phyloP scores from a whole-genome alignment of 345 rosid species.

The Eucalyptus sp. region DNA sequence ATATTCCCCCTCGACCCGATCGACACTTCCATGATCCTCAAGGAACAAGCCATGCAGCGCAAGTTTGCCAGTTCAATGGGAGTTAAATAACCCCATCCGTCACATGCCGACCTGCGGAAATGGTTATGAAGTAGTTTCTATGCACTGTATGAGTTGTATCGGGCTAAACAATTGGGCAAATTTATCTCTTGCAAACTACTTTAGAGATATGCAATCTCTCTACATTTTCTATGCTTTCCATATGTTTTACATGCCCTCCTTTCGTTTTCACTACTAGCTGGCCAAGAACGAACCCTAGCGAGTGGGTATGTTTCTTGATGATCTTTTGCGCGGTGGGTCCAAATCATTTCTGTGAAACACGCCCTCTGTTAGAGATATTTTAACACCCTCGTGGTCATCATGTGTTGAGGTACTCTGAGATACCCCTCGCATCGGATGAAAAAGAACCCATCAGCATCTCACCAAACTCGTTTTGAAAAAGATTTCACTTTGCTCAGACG shows the following conservation, averaged over 20 bases:
- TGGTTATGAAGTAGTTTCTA: not conserved
- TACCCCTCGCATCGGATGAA: not conserved
- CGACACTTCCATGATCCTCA: not conserved
- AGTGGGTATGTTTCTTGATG: not conserved
- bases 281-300: not conserved
- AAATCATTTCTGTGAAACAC: not conserved
- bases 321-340: not conserved
- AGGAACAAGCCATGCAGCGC: conserved; percentile 2
- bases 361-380: not conserved
- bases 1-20: not conserved
- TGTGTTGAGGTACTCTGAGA: not conserved
- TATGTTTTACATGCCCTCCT: not conserved
- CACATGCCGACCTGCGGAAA: not conserved
- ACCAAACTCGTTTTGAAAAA: not conserved
- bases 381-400: not conserved
- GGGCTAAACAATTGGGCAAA: not conserved
- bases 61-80: conserved; percentile 8
- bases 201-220: not conserved
- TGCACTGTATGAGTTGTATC: not conserved
- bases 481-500: not conserved
- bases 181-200: not conserved
- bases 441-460: not conserved
- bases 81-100: not conserved
- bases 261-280: not conserved
- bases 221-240: not conserved